A percentile compares a stretch with the other conserved stretches of the same genome.
These are phyloP conservation scores for Elymus sibiricus DNA, from an alignment of 176 grass and related monocot genomes.

Conservation along the genomic window DNA sequence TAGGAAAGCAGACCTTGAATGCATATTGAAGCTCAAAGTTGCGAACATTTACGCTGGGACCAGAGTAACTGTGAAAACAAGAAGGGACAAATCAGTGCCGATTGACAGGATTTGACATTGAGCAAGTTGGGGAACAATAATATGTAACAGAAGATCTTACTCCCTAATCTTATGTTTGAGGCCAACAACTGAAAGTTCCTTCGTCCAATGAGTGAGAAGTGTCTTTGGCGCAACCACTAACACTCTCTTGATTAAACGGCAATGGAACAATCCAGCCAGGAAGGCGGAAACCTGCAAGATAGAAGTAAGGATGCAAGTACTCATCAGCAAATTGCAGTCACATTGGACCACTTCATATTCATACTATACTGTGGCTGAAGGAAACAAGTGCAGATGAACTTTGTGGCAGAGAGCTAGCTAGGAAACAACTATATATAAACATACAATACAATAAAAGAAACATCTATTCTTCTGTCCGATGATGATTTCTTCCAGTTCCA, in stretches of 20 bases:
- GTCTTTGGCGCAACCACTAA: slow-evolving; percentile 88
- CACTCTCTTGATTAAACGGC: slow-evolving; percentile 63
- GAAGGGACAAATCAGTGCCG: slow-evolving; percentile 12
- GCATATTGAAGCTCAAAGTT: slow-evolving; percentile 59
- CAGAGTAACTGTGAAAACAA: slow-evolving; percentile 59
- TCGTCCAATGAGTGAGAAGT: slow-evolving; percentile 78
- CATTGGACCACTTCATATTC: not conserved
- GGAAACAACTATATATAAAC: too few species aligned
- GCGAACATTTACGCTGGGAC: slow-evolving; percentile 53
- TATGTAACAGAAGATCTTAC: slow-evolving; percentile 29
- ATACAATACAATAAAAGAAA: too few species aligned
- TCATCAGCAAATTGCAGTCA: slow-evolving; percentile 4
- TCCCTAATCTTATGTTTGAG: slow-evolving; percentile 72
- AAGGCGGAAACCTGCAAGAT: slow-evolving; percentile 71
- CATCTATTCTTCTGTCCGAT: too few species aligned
- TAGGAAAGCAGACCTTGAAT: slow-evolving; percentile 52
- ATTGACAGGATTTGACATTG: not conserved
- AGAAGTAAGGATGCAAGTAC: not conserved
- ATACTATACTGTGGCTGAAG: not conserved
- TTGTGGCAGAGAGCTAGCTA: too few species aligned
- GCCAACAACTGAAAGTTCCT: slow-evolving; percentile 71
- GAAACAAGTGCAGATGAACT: too few species aligned
- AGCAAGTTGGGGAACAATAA: slow-evolving; percentile 1
- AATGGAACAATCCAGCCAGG: slow-evolving; percentile 68
- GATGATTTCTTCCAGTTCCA: too few species aligned